Conservation (phyloP, 768 basidiomycete genomes). For the Fibroporia radiculosa region DNA sequence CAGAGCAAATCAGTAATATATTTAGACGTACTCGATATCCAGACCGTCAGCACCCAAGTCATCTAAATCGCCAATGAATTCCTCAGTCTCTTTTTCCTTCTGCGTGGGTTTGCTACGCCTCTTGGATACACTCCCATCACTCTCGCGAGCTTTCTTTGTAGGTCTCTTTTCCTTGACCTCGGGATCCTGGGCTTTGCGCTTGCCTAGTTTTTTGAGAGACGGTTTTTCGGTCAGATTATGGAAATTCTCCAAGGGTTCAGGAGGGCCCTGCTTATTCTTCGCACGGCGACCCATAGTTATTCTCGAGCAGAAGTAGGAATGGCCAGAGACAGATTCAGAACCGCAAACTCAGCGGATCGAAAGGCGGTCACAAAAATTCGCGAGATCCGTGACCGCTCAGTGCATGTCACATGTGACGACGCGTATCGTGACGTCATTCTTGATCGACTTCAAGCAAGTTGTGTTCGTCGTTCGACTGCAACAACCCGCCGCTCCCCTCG, state of each 20-base stretch:
- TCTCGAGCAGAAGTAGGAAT: not conserved
- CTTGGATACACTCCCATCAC: conserved; percentile 11
- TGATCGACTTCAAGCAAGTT: not conserved
- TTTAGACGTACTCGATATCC: conserved; percentile 34
- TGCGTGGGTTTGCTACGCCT: conserved; percentile 5
- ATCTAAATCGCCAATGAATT: conserved; percentile 38
- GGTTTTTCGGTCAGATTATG: conserved; percentile 22
- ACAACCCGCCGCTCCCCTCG: too few relatives aligned
- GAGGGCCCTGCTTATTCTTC: conserved; percentile 76
- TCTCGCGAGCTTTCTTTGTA: conserved; percentile 17
- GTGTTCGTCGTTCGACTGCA: not conserved
- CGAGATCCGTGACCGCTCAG: too few relatives aligned
- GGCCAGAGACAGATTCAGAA: not conserved
- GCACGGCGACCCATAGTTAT: conserved; percentile 70
- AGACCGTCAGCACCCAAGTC: conserved; percentile 37
- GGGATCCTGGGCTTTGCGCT: conserved; percentile 56
- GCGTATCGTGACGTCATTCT: not conserved
- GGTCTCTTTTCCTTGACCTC: conserved; percentile 19
- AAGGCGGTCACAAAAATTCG: conserved; percentile 7
- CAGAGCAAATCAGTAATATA: not conserved
- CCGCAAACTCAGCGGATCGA: not conserved
- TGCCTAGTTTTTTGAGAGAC: conserved; percentile 55
- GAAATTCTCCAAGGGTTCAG: conserved; percentile 43
- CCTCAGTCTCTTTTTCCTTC: conserved; percentile 24
- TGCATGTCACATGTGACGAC: not conserved